Conservation (phyloP, 495 filamentous ascomycete species). For the Aspergillus affinis region DNA sequence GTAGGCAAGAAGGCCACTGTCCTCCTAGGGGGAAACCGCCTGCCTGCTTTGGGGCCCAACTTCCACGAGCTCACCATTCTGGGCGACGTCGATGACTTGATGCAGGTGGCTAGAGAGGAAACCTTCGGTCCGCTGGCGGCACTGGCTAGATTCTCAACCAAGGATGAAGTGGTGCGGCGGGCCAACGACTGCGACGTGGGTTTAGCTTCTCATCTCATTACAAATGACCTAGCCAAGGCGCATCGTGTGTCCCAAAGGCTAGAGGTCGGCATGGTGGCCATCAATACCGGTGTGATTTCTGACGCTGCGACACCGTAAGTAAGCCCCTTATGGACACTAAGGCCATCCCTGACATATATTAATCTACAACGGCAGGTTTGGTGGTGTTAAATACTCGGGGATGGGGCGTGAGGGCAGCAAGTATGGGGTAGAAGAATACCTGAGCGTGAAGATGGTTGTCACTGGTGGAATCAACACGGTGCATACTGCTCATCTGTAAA, state of each 20-base stretch:
- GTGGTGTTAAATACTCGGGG: constrained; percentile 54
- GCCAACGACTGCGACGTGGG: constrained; percentile 74
- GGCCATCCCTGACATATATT: constrained; percentile 12
- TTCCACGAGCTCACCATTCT: constrained; percentile 79
- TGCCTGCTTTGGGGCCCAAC: constrained; percentile 35
- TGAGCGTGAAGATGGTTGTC: constrained; percentile 75
- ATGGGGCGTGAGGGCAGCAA: constrained; percentile 64
- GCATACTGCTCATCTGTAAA: too few relatives aligned
- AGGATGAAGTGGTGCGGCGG: constrained; percentile 70
- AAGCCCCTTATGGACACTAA: neutral
- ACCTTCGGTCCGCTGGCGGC: constrained; percentile 80
- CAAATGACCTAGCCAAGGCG: constrained; percentile 61
- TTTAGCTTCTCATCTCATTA: constrained; percentile 78
- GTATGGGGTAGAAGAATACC: constrained; percentile 82
- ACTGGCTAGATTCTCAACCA: constrained; percentile 70
- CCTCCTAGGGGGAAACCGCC: constrained; percentile 41
- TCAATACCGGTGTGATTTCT: constrained; percentile 37
- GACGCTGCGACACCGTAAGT: constrained; percentile 24
- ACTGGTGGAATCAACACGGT: constrained; percentile 58
- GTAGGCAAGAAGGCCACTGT: constrained; percentile 45
- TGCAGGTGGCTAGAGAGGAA: constrained; percentile 69
- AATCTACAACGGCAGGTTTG: constrained; percentile 34
- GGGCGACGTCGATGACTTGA: constrained; percentile 64
- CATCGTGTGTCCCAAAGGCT: constrained; percentile 71
- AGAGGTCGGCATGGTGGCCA: constrained; percentile 51